Evolutionary conservation across 2,329 filamentous ascomycete genomes (phyloP), one percentile per base, ranked within the genome.

Genomic region (Fulvia fulva): DNA sequence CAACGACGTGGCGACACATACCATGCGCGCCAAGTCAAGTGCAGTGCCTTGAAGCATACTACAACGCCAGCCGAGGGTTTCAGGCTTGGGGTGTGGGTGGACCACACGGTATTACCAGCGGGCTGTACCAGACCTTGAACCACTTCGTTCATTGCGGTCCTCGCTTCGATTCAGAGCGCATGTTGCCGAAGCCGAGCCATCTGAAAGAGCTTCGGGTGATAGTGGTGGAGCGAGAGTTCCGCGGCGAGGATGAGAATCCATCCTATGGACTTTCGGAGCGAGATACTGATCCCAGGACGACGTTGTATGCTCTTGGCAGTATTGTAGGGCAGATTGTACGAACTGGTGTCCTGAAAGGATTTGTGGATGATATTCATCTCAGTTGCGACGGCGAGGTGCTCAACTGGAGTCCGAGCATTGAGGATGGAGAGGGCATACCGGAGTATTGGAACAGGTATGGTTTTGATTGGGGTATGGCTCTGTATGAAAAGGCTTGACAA

Each of bases 111-210:
- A 63, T 65, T 22, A 59, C 58, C 1, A 43, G 51, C 21, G 57
- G 57, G 11, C 51, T 66, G 32, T 65, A 60, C 19, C 64, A 66
- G 54, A 63, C 59, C 7, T 53, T 65, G 16, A 65, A 66, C 44
- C 56, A 57, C 21, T 45, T 66, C n/a, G 32, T 66, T 9, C 64
- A 66, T 26, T 63, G 60, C 34, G 64, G 64, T 7, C 63, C 64
- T 16, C 50, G 45, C 34, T 56, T 65, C 41, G 43, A 66, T 32
- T 46, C 47, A 12, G 23, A 28, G 45, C 23, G 52, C 25, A 49
- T 43, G 28, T 46, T 63, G 12, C 34, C 53, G 11, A 22, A 19
- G 14, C 56, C 54, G 12, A 59, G 62, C 21, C 62, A 62, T 47
- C 30, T 66, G 8, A 53, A 58, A 30, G 60, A 63, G 50, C 58